Conservation (phyloP, 1,284 basidiomycete species). For the Tylopilus orsonianus region DNA sequence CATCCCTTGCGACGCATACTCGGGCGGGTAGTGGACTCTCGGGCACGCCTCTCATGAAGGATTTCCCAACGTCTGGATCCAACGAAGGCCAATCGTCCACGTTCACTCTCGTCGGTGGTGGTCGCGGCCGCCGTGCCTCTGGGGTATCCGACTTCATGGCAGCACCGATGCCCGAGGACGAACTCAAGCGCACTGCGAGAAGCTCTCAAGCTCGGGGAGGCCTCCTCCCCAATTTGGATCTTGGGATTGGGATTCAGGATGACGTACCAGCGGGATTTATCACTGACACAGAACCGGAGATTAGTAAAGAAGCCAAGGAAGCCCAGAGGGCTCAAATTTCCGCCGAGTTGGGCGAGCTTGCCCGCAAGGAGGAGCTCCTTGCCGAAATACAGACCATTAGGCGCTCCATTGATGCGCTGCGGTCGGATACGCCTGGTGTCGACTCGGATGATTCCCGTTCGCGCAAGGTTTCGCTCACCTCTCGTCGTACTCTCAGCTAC, state of each 20-base stretch:
- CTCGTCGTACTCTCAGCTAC: conserved; percentile 64
- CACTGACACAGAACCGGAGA: conserved; percentile 32
- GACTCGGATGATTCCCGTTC: conserved; percentile 55
- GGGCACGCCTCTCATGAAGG: conserved; percentile 57
- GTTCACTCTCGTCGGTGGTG: conserved; percentile 49
- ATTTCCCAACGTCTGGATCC: conserved; percentile 50
- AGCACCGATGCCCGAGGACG: conserved; percentile 58
- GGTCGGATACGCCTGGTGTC: conserved; percentile 61
- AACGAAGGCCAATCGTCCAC: conserved; percentile 50
- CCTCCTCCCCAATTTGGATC: conserved; percentile 69
- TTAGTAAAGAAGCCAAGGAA: conserved; percentile 36
- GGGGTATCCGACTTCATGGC: conserved; percentile 72
- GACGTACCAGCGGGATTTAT: conserved; percentile 73
- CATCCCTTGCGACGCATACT: conserved; percentile 56
- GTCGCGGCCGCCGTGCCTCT: conserved; percentile 56
- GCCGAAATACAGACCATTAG: conserved; percentile 77
- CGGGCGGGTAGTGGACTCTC: conserved; percentile 62
- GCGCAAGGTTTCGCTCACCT: conserved; percentile 64
- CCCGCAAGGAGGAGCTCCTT: conserved; percentile 66
- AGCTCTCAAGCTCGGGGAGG: conserved; percentile 49
- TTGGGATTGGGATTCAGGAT: conserved; percentile 68
- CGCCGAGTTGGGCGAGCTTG: conserved; percentile 55
- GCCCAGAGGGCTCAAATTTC: conserved; percentile 41
- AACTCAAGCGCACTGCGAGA: conserved; percentile 49
- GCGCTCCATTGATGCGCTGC: conserved; percentile 70